Evolutionary conservation across 2,329 filamentous ascomycete genomes (phyloP), one percentile per base, ranked within the genome.

Genomic region (Pseudopyrenochaeta lycopersici): DNA sequence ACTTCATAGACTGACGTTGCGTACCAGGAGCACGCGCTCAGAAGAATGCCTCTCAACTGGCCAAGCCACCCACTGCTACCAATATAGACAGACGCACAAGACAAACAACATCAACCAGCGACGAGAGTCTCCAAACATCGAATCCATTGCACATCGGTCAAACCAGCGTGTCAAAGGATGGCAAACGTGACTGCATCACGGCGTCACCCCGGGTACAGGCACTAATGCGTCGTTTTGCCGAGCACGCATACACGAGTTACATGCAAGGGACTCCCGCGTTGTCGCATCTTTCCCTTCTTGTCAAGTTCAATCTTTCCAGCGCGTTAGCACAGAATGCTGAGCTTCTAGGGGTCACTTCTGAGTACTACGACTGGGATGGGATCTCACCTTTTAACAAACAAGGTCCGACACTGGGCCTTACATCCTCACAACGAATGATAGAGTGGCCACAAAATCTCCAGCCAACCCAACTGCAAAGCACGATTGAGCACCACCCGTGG

Each of bases 401-500:
- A 29, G 44, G 46, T 2, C 46, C 42, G 1, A 20, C 32, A 7
- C 20, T 45, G 14, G 51, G 36, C 6, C 5, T 17, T 6, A 39
- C 17, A 1, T 35, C 20, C 7, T 17, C 36, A 2, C 17, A 39
- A 27, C 18, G 30, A 1, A 43, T 43, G 21, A 6, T 9, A 11
- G 35, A 56, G 9, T 60, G 53, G 56, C 60, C 60, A 12, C 18
- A n/a, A 14, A 54, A 21, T 12, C 18, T 62, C 14, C 42, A 42
- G 12, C 79, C 78, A 1, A 81, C 79, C 0, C 51, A 46, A 7
- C 18, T 80, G 3, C 80, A 82, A 48, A 56, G 60, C 17, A 63
- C 63, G 0, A 62, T 71, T 0, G 62, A 67, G 6, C 79, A 82
- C 47, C 79, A 82, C 56, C 78, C 80, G 0, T 73, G 73, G 60